Evolutionary conservation across 768 basidiomycete genomes (phyloP).

Genomic region (Phylloporus arenicola): DNA sequence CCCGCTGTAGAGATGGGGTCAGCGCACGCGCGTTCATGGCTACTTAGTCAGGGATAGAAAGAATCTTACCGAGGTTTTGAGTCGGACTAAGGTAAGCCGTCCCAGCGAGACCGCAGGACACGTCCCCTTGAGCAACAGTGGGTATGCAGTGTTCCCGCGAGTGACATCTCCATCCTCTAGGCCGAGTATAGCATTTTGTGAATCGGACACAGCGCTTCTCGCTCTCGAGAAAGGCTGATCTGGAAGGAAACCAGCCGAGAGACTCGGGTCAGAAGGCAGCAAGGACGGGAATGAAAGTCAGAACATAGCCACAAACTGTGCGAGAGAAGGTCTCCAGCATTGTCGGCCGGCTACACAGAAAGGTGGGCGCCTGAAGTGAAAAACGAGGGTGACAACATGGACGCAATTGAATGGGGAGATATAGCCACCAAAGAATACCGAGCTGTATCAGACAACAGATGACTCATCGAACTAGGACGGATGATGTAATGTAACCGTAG

Average conservation of each 20-base stretch:
- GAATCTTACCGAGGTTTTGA: constrained; percentile 17
- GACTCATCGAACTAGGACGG: constrained; percentile 29
- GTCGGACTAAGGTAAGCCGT: constrained; percentile 17
- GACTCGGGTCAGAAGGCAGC: constrained; percentile 42
- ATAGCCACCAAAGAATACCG: background rate
- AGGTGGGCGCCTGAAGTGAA: background rate
- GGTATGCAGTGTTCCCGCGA: constrained; percentile 21
- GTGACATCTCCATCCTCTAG: constrained; percentile 23
- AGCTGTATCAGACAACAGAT: background rate
- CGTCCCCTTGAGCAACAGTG: constrained; percentile 29
- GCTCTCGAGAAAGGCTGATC: constrained; percentile 9
- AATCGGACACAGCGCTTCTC: too few relatives aligned
- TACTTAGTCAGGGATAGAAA: background rate
- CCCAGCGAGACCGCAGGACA: constrained; percentile 33
- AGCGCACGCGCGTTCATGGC: constrained; percentile 3
- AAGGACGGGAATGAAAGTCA: constrained; percentile 46
- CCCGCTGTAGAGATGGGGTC: constrained; percentile 26
- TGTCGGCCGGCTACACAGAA: constrained; percentile 37
- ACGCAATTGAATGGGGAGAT: too few relatives aligned
- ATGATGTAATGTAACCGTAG: constrained; percentile 28
- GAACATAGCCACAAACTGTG: constrained; percentile 50
- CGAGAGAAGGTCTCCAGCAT: constrained; percentile 50
- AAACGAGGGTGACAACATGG: too few relatives aligned
- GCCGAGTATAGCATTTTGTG: constrained; percentile 8
- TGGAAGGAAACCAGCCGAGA: constrained; percentile 40